Percentiles rank a stretch among this genome's conserved stretches.
These are phyloP conservation scores for Prinsepia uniflora DNA, from an alignment of 306 rosid species.

Conservation along the genomic window DNA sequence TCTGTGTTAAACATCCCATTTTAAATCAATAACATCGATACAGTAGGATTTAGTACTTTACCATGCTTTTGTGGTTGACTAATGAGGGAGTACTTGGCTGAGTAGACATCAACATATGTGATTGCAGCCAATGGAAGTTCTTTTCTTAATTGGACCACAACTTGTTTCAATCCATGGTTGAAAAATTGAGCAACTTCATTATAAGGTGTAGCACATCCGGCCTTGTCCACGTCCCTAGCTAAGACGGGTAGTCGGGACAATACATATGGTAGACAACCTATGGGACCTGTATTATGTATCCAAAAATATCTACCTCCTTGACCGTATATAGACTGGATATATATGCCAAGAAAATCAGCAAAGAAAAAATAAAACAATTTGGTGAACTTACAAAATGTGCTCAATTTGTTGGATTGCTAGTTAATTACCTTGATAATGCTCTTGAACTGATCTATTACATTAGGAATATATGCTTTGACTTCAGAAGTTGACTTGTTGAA, in stretches of 20 bases:
- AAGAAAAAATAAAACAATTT: neutral
- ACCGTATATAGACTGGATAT: conserved; percentile 37
- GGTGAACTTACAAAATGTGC: neutral
- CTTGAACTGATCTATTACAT: conserved; percentile 44
- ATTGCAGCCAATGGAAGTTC: conserved; percentile 48
- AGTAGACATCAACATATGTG: conserved; percentile 52
- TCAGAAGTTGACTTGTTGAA: conserved; percentile 36
- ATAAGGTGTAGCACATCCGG: conserved; percentile 48
- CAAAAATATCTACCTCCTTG: conserved; percentile 60
- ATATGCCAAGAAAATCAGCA: too few species aligned
- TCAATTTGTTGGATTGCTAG: neutral
- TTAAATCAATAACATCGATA: too few species aligned
- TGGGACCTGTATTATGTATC: conserved; percentile 77
- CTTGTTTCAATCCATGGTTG: conserved; percentile 49
- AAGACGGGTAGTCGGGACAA: conserved; percentile 28
- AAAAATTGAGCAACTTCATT: conserved; percentile 52
- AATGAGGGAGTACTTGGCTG: conserved; percentile 28
- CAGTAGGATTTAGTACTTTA: neutral
- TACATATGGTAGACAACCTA: conserved; percentile 53
- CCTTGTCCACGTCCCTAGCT: conserved; percentile 24
- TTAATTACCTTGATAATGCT: conserved; percentile 42
- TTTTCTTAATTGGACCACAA: conserved; percentile 33
- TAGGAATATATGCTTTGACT: conserved; percentile 43
- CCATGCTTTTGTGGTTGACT: conserved; percentile 32
- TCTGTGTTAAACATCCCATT: too few species aligned